phyloP scores from a whole-genome alignment of 1,284 basidiomycete species.

The Chalciporus sp. region DNA sequence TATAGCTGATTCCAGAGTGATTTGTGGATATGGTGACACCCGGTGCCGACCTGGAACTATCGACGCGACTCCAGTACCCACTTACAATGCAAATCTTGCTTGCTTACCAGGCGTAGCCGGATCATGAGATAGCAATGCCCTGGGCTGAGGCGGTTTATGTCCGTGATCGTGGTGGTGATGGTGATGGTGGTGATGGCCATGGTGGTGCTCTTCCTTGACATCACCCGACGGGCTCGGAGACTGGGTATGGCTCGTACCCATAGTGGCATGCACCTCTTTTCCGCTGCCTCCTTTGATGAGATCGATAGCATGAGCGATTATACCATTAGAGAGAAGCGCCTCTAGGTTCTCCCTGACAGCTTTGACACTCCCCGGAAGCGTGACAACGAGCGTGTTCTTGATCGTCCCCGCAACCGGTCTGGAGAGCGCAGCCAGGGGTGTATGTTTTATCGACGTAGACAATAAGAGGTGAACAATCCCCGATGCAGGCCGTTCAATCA shows the following conservation, averaged over 20 bases:
- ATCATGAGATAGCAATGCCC: constrained; percentile 65
- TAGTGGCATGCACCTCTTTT: constrained; percentile 52
- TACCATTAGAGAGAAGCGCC: constrained; percentile 57
- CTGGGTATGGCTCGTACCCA: constrained; percentile 35
- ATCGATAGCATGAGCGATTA: constrained; percentile 75
- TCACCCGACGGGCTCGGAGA: constrained; percentile 23
- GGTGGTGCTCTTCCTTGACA: constrained; percentile 42
- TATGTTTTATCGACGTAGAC: constrained; percentile 68
- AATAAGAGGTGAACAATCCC: constrained; percentile 81
- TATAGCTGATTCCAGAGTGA: constrained; percentile 69
- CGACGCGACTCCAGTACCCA: neutral
- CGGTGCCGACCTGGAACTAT: constrained; percentile 68
- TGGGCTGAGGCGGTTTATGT: constrained; percentile 51
- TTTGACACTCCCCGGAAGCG: constrained; percentile 83
- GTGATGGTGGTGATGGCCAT: constrained; percentile 45
- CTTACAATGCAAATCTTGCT: neutral
- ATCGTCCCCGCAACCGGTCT: constrained; percentile 80
- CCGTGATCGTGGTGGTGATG: constrained; percentile 46
- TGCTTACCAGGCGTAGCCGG: constrained; percentile 62
- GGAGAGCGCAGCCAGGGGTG: constrained; percentile 80
- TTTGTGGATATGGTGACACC: constrained; percentile 75
- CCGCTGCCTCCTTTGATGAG: constrained; percentile 75
- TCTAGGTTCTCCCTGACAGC: constrained; percentile 81
- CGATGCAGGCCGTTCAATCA: constrained; percentile 75
- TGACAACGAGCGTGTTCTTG: constrained; percentile 68